phyloP scores from a whole-genome alignment of 179 eudicot genomes.

The Beta lomatogona region DNA sequence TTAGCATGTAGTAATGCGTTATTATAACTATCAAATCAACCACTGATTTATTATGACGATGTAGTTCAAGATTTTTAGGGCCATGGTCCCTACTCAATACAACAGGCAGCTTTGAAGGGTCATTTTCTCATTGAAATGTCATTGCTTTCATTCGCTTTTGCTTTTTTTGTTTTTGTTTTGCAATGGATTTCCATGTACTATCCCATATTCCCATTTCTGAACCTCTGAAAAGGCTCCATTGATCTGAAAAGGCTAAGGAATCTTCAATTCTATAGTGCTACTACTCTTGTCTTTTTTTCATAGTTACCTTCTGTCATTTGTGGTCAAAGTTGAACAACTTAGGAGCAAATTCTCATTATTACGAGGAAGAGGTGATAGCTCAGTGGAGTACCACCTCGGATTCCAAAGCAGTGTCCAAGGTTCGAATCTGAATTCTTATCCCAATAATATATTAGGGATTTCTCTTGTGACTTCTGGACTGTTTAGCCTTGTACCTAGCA shows the following conservation, averaged over 20 bases:
- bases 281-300: not conserved
- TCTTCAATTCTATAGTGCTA: not conserved
- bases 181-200: not conserved
- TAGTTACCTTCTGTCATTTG: not conserved
- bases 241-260: slow-evolving; percentile 7
- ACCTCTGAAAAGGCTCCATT: slow-evolving; percentile 15
- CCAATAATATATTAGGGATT: too few species aligned
- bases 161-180: not conserved
- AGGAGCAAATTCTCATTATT: too few species aligned
- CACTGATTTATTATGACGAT: not conserved
- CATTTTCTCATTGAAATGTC: slow-evolving; percentile 12
- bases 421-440: too few species aligned
- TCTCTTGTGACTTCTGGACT: too few species aligned
- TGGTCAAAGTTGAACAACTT: not conserved
- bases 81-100: not conserved
- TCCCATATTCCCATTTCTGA: not conserved
- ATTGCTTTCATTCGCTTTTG: slow-evolving; percentile 7
- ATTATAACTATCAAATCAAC: not conserved
- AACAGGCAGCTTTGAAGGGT: slow-evolving; percentile 16
- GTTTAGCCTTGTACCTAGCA: too few species aligned
- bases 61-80: not conserved
- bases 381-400: too few species aligned
- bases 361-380: too few species aligned
- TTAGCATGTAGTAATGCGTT: not conserved
- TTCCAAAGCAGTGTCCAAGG: too few species aligned